Percentiles rank a stretch among this genome's conserved stretches.
These are phyloP conservation scores for Ochromonas danica DNA, from an alignment of 108 stramenopile species.

Conservation along the genomic window DNA sequence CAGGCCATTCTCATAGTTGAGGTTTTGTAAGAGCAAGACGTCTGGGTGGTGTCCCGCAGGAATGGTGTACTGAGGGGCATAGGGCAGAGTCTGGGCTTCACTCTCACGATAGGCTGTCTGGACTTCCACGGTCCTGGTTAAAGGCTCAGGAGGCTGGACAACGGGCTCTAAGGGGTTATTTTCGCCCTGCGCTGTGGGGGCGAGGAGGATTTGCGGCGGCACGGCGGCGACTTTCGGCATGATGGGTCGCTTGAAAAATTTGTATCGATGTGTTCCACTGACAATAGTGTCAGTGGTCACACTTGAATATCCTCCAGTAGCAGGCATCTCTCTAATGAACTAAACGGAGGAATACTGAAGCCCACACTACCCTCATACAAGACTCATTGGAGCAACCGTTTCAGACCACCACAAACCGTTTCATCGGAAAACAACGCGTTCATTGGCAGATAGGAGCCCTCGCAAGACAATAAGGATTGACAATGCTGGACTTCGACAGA, in stretches of 20 bases:
- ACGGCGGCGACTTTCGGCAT: conserved; percentile 57
- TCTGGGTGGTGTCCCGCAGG: conserved; percentile 54
- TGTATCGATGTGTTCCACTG: conserved; percentile 47
- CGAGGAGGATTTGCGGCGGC: conserved; percentile 58
- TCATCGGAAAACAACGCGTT: too few species aligned
- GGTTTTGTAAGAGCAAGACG: conserved; percentile 54
- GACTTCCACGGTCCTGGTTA: conserved; percentile 43
- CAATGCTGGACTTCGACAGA: too few species aligned
- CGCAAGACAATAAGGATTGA: too few species aligned
- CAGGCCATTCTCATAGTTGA: conserved; percentile 44
- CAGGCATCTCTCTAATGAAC: too few species aligned
- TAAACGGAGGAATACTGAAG: too few species aligned
- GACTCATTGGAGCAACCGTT: too few species aligned
- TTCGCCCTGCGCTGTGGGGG: conserved; percentile 40
- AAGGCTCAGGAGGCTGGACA: conserved; percentile 39
- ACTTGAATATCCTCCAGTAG: too few species aligned
- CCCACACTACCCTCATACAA: too few species aligned
- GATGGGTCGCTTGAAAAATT: conserved; percentile 59
- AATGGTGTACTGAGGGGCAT: conserved; percentile 56
- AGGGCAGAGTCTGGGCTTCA: conserved; percentile 65
- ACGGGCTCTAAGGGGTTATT: conserved; percentile 51
- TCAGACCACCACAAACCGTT: too few species aligned
- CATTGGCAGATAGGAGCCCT: too few species aligned
- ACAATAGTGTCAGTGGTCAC: too few species aligned
- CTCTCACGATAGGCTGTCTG: conserved; percentile 62